A percentile compares a stretch with the other conserved stretches of the same genome.
Conservation (phyloP, 305 asterid species). For the Fraxinus ornus region DNA sequence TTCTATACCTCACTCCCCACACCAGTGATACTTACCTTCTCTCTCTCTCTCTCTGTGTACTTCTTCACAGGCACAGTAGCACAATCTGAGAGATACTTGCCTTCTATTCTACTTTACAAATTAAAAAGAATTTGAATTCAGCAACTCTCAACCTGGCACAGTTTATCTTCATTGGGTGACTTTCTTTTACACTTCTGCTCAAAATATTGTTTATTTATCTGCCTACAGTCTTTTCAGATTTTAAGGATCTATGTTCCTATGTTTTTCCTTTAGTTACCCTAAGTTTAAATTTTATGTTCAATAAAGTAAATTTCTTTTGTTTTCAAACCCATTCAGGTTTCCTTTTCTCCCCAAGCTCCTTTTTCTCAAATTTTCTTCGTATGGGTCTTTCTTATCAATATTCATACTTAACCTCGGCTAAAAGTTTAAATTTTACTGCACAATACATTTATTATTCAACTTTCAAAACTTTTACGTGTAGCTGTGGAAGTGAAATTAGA, state of each 20-base stretch:
- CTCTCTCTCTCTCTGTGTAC: not conserved
- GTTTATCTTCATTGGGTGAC: constrained; percentile 12
- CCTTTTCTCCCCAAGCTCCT: not conserved
- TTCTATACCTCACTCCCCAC: not conserved
- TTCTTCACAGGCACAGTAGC: not conserved
- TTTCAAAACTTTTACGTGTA: not conserved
- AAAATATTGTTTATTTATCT: not conserved
- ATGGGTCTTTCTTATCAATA: not conserved
- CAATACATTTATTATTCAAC: not conserved
- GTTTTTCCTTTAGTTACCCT: not conserved
- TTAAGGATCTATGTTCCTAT: not conserved
- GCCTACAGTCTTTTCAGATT: not conserved
- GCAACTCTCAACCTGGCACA: not conserved
- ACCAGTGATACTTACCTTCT: not conserved
- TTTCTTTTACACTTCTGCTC: not conserved
- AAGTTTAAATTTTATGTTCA: not conserved
- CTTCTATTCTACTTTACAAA: not conserved
- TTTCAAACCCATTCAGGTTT: not conserved
- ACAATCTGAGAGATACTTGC: not conserved
- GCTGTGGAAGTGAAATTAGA: not conserved
- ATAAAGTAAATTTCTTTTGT: not conserved
- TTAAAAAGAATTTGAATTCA: not conserved
- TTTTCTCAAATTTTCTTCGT: constrained; percentile 8
- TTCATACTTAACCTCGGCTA: not conserved
- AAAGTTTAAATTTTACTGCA: not conserved